Evolutionary conservation across 495 filamentous ascomycete species (phyloP), one percentile per base, ranked within the genome.

Genomic region (Hyaloscypha bicolor): DNA sequence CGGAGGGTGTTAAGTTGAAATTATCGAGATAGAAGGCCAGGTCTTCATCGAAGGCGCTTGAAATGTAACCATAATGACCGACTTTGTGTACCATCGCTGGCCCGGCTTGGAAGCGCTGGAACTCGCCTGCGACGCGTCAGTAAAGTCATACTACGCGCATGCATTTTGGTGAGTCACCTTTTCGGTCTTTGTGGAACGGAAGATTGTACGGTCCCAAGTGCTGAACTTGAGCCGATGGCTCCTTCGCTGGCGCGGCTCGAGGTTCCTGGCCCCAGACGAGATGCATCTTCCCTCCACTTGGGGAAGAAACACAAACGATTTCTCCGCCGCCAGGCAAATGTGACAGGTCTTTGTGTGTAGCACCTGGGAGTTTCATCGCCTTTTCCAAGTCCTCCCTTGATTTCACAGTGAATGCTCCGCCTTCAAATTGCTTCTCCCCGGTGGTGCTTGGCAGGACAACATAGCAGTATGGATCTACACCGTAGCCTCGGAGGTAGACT

Each of bases 31-130:
- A 93, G 73, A 88, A 93, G 4, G 81, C 73, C 62, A 87, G 71
- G 33, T 82, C 75, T 32, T 76, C 76, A 9, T 82, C 78, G 67
- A 90, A 90, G 59, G 87, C 75, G 30, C 11, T 48, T 9, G 87
- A 84, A 69, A 83, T 84, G 55, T 87, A 75, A 8, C 90, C 90
- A 57, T 86, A 93, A 74, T 93, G 90, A 4, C 90, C 90, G 0
- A 92, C 80, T 79, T 92, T 93, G 76, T 92, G 87, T 0, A 92
- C 82, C 0, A 85, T 83, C 0, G 89, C 87, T 2, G 90, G 90
- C 8, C 90, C 66, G 74, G 83, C 87, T 79, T 80, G 60, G 76
- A 83, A 84, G 32, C 82, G 78, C 70, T 81, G 80, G 71, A 80
- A 82, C 61, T 78, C 71, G 67, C 79, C 79, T 32, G 48, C 65